phyloP scores from a whole-genome alignment of 2,329 filamentous ascomycete genomes.

The Cytospora leucostoma region DNA sequence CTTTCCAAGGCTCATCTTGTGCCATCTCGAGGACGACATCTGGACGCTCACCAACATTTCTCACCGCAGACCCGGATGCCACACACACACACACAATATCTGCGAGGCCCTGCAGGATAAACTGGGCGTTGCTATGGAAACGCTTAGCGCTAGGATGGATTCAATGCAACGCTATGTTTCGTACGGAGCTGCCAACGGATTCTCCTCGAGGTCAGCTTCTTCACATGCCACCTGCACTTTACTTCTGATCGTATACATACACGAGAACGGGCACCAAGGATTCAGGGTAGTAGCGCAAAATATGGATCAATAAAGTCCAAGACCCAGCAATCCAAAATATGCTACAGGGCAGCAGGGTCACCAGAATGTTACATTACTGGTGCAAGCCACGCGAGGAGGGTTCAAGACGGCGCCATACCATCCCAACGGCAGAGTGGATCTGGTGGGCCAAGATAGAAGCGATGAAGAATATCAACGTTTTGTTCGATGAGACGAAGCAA shows the following conservation, averaged over 20 bases:
- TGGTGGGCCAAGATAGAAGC: not conserved
- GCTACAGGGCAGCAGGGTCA: too few relatives aligned
- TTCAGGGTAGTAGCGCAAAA: not conserved
- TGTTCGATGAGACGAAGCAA: not conserved
- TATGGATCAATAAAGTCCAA: not conserved
- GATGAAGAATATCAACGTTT: not conserved
- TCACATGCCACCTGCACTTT: slow-evolving; percentile 18
- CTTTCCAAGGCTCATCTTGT: not conserved
- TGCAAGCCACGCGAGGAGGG: not conserved
- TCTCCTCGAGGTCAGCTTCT: not conserved
- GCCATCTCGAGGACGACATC: not conserved
- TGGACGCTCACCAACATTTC: too few relatives aligned
- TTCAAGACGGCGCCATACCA: not conserved
- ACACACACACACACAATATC: slow-evolving; percentile 27
- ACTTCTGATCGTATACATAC: not conserved
- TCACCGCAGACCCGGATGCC: not conserved
- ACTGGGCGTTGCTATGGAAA: slow-evolving; percentile 24
- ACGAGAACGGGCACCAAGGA: not conserved
- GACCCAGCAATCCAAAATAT: too few relatives aligned
- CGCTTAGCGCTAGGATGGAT: slow-evolving; percentile 13
- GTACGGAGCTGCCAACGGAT: slow-evolving; percentile 10
- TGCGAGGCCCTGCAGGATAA: slow-evolving; percentile 19
- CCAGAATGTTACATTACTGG: not conserved
- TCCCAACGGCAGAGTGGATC: too few relatives aligned
- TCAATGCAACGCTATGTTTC: slow-evolving; percentile 20